These are phyloP conservation scores for Canna indica DNA, from an alignment of 176 grass and related monocot genomes.

Conservation along the genomic window DNA sequence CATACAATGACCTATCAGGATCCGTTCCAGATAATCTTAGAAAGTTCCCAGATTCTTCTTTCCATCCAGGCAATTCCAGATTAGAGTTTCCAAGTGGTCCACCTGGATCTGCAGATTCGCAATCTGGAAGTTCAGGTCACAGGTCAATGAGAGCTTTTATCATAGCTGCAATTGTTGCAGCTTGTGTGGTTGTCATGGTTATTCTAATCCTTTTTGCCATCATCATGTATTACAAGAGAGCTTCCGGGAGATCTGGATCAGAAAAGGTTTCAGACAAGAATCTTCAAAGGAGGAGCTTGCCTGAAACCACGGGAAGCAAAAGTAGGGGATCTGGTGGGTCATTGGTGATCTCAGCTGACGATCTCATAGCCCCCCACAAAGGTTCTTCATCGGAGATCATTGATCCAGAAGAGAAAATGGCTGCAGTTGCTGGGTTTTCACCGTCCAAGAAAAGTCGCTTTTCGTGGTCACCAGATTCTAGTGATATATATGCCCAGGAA, in stretches of 20 bases:
- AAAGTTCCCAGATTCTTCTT: slow-evolving; percentile 91
- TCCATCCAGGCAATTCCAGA: slow-evolving; percentile 92
- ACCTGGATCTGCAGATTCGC: slow-evolving; percentile 35
- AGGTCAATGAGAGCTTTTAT: slow-evolving; percentile 38
- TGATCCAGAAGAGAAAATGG: slow-evolving; percentile 73
- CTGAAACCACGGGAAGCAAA: slow-evolving; percentile 35
- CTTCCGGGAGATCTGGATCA: slow-evolving; percentile 47
- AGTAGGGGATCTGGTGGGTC: slow-evolving; percentile 49
- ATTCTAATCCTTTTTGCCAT: slow-evolving; percentile 64
- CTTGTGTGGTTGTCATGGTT: slow-evolving; percentile 48
- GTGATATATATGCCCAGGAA: slow-evolving; percentile 45
- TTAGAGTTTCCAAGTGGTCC: slow-evolving; percentile 56
- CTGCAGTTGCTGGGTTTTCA: slow-evolving; percentile 47
- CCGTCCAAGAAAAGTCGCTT: slow-evolving; percentile 74
- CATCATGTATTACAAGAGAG: slow-evolving; percentile 37
- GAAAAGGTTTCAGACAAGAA: slow-evolving; percentile 79
- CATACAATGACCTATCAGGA: slow-evolving; percentile 91
- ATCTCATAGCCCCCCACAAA: slow-evolving; percentile 59
- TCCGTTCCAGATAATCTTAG: slow-evolving; percentile 75
- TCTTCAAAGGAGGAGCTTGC: slow-evolving; percentile 29
- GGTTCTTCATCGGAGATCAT: slow-evolving; percentile 59
- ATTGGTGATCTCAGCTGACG: slow-evolving; percentile 63
- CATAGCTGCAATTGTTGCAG: slow-evolving; percentile 49
- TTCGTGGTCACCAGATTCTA: slow-evolving; percentile 84
- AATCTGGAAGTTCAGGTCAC: slow-evolving; percentile 32